Base-by-base conservation (phyloP, 2,329 filamentous ascomycete species). In the Penicillium glabrum region DNA sequence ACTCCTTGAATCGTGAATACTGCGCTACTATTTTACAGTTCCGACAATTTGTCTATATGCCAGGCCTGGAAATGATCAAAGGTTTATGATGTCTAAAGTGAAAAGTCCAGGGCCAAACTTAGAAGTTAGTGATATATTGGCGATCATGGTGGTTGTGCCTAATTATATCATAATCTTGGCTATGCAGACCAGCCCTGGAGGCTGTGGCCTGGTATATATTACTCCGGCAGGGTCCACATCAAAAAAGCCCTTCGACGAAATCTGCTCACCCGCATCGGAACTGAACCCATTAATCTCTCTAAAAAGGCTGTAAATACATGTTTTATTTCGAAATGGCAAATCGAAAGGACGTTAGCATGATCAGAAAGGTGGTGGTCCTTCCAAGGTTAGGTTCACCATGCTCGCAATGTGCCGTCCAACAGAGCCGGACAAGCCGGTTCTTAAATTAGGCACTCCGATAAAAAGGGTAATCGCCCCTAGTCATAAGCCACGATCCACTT, bases 131-230 rank as follows among this genome's bases (percentile, higher is more conserved):
- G 24, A 26, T 7, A 26, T 7, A 7, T 26, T 26, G 24, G 24
- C 6, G 24, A 26, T 26, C 6, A 26, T 26, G 24, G 24, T 7
- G n/a, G 4, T 37, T 37, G 16, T 39, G 7, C 31, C 45, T 46
- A 46, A 27, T 31, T 45, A 24, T 39, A 49, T 51, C 35, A 39
- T 13, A 6, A 37, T 10, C 2, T 14, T 31, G 27, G 26, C 9
- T 16, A 8, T n/a, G 35, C 21, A 19, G 35, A 5, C n/a, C 35
- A 16, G 19, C 19, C 19, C 19, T 19, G 19, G 19, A 19, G 16
- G 16, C 23, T 9, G 51, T 37, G n/a, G 13, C 41, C 50, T 52
- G 50, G 7, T 53, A 53, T 53, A 53, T 16, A 37, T 53, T 53
- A 27, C 31, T 53, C 51, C 51, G 43, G 45, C 8, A 29, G 45